Evolutionary conservation across 148 eudicot species (phyloP), one percentile per base, ranked within the genome.

Genomic region (Rhododendron vialii): DNA sequence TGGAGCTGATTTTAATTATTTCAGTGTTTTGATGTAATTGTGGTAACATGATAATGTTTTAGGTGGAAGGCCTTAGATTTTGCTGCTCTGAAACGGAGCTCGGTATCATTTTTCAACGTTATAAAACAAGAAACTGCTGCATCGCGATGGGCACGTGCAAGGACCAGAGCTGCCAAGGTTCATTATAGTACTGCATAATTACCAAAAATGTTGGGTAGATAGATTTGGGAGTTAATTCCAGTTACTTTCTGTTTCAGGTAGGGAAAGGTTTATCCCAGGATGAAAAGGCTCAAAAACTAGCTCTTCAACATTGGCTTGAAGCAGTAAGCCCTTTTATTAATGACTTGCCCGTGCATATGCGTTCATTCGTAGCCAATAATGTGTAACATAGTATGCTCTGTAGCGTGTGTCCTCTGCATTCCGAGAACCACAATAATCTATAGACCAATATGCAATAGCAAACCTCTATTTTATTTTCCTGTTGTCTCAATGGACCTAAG

Each of bases 11-110:
- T 26, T 35, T 59, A 28, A 26, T 81, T 22, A 53, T 81, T 57
- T 55, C 73, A 35, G 3, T 61, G 38, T 55, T 61, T 8, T 45
- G 57, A 81, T 83, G 45, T 28, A 4, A 76, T 78, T 59, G 2
- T 30, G 15, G 48, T 74, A 43, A 8, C 45, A 45, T 30, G 9
- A 33, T 7, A 28, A 41, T 30, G n/a, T 83, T 87, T 18, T 83
- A 88, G 90, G 90, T 88, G 90, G 90, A 88, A 88, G 88, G 88
- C 88, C 81, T 86, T 88, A 45, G 90, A 88, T 69, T 88, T 81
- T 71, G 90, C 88, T 48, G 88, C 90, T 88, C 76, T 88, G 6
- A 83, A 79, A 30, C 83, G 38, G 47, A 83, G 88, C 61, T 88
- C 88, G 4, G 84, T 86, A 13, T 88, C 88, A 28, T 88, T 86